Evolutionary conservation across 495 filamentous ascomycete genomes (phyloP).

Genomic region (Cladorrhinum samala): DNA sequence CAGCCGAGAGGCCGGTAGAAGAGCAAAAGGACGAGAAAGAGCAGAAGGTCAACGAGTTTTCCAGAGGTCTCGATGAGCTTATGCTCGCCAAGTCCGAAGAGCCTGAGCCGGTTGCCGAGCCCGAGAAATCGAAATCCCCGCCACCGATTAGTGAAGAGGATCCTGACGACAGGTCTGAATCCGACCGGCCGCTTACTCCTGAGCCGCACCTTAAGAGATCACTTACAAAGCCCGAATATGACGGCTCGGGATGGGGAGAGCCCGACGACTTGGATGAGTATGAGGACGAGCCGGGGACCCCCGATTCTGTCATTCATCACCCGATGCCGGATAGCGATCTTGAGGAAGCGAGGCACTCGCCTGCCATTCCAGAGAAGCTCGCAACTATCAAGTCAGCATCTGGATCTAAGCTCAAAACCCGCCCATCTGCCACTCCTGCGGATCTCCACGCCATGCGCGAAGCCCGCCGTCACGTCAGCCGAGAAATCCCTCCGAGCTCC

Average conservation of each 20-base stretch:
- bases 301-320: conserved; percentile 90
- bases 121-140: conserved; percentile 16
- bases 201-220: conserved; percentile 42
- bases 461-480: conserved; percentile 76
- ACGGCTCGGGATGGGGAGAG: conserved; percentile 50
- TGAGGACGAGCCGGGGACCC: conserved; percentile 62
- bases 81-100: conserved; percentile 38
- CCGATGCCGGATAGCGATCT: conserved; percentile 48
- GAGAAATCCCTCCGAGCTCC: conserved; percentile 56
- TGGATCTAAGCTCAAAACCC: conserved; percentile 81
- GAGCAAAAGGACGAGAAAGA: conserved; percentile 11
- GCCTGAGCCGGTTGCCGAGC: conserved; percentile 19
- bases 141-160: conserved; percentile 38
- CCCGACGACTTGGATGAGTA: conserved; percentile 44
- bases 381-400: conserved; percentile 84
- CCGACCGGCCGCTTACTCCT: conserved; percentile 57
- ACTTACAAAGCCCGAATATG: conserved; percentile 48
- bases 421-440: conserved; percentile 77
- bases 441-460: conserved; percentile 86
- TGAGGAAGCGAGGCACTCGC: conserved; percentile 43
- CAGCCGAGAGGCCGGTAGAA: background rate
- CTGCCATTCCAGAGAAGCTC: conserved; percentile 68
- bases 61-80: conserved; percentile 37
- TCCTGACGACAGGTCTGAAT: conserved; percentile 39
- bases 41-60: conserved; percentile 29